Conservation (phyloP, 352 stramenopile species). For the Globisporangium recalcitrans region DNA sequence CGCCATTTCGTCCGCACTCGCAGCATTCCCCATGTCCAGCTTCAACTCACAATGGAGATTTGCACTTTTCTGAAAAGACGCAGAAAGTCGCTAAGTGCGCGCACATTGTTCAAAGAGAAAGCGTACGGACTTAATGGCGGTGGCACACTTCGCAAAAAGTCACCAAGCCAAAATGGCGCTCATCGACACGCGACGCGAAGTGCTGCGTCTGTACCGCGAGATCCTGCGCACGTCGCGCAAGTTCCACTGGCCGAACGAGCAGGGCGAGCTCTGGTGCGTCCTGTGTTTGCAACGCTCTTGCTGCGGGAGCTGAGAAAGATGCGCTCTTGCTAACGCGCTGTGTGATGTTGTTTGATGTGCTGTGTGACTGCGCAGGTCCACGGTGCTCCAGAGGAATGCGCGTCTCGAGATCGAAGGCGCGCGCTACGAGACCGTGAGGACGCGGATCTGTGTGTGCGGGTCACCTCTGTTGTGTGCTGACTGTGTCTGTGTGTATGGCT, state of each 20-base stretch:
- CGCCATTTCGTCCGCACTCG: constrained; percentile 31
- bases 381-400: constrained; percentile 62
- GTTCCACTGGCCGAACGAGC: constrained; percentile 74
- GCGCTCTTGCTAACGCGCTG: not conserved
- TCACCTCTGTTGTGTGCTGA: not conserved
- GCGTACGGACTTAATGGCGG: too few species aligned
- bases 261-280: constrained; percentile 62
- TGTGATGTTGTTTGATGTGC: too few species aligned
- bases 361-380: constrained; percentile 26
- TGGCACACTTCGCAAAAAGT: too few species aligned
- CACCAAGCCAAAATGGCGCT: constrained; percentile 19
- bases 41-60: too few species aligned
- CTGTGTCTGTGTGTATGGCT: not conserved
- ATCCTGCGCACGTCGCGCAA: constrained; percentile 68
- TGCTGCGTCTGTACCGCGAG: constrained; percentile 77
- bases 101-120: too few species aligned
- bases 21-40: constrained; percentile 39
- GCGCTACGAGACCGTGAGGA: constrained; percentile 56
- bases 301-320: not conserved
- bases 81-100: too few species aligned
- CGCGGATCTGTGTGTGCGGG: not conserved
- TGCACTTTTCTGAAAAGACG: too few species aligned
- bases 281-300: too few species aligned
- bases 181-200: constrained; percentile 65
- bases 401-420: constrained; percentile 80